phyloP scores from a whole-genome alignment of 1,139 yeast genomes.

The Suhomyces wounanorum region DNA sequence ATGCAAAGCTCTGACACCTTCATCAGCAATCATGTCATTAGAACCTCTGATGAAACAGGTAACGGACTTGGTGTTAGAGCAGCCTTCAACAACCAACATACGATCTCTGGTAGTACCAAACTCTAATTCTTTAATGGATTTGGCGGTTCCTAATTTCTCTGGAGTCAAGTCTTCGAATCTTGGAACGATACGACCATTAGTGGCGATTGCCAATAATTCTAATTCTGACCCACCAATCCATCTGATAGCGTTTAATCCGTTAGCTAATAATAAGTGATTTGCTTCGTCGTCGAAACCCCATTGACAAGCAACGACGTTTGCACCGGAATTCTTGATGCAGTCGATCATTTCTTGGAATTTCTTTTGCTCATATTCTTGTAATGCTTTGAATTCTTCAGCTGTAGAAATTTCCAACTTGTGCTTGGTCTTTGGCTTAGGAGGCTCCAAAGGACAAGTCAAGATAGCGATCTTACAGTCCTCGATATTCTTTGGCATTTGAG shows the following conservation, averaged over 20 bases:
- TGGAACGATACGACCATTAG: conserved; percentile 96
- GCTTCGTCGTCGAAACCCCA: conserved; percentile 99
- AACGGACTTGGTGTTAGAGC: conserved; percentile 86
- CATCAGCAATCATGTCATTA: conserved; percentile 96
- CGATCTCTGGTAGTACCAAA: conserved; percentile 97
- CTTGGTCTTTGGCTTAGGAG: conserved; percentile 98
- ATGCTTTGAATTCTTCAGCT: conserved; percentile 87
- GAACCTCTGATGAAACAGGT: conserved; percentile 94
- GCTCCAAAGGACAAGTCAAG: conserved; percentile 97
- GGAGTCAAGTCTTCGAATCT: conserved; percentile 87
- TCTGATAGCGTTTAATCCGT: conserved; percentile 91
- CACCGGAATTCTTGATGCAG: conserved; percentile 84
- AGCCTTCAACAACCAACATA: conserved; percentile 92
- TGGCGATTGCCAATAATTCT: conserved; percentile 94
- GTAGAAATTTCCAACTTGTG: conserved; percentile 91
- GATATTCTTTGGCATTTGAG: conserved; percentile 90
- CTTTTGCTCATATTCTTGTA: conserved; percentile 89
- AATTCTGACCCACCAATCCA: conserved; percentile 99
- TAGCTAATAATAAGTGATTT: conserved; percentile 84
- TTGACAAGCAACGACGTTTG: conserved; percentile 95
- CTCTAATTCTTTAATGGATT: conserved; percentile 80
- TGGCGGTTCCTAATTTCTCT: conserved; percentile 87
- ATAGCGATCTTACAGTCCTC: conserved; percentile 88
- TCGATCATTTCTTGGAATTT: conserved; percentile 91
- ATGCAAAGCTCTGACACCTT: conserved; percentile 93